Conservation (phyloP, 192 early-diverging fungal species). For the Phycomyces nitens region DNA sequence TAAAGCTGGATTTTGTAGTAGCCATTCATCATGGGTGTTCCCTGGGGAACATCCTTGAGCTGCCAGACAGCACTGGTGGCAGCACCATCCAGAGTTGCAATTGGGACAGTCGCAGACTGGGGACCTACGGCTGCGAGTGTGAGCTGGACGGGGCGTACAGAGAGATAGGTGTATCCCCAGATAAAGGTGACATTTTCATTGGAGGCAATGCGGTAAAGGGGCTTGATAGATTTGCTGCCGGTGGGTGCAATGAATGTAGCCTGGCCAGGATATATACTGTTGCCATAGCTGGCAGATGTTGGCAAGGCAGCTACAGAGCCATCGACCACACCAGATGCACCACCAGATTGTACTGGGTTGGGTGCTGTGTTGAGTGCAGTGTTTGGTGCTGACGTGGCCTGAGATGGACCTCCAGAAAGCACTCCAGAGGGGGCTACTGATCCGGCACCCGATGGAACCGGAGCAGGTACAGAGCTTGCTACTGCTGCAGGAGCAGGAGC, state of each 20-base stretch:
- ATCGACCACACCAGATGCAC: conserved; percentile 1
- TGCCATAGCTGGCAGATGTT: conserved; percentile 25
- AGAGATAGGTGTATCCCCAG: conserved; percentile 33
- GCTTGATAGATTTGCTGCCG: conserved; percentile 26
- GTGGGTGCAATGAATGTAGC: conserved; percentile 28
- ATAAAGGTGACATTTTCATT: conserved; percentile 36
- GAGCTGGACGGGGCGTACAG: conserved; percentile 27
- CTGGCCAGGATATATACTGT: conserved; percentile 20
- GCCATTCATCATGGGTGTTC: conserved; percentile 34
- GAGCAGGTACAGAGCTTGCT: not conserved
- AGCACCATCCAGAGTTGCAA: conserved; percentile 20
- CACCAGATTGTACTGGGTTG: not conserved
- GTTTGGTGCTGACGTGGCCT: not conserved
- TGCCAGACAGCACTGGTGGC: conserved; percentile 35
- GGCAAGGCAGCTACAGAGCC: conserved; percentile 24
- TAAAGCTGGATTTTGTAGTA: conserved; percentile 32
- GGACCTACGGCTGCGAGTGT: conserved; percentile 31
- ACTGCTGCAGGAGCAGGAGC: not conserved
- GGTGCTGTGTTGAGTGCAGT: conserved; percentile 8
- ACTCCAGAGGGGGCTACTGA: conserved; percentile 1
- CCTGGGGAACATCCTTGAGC: conserved; percentile 13
- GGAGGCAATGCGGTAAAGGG: conserved; percentile 23
- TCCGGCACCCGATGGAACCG: conserved; percentile 2
- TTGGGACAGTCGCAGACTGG: conserved; percentile 22
- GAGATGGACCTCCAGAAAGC: not conserved